Conservation (phyloP, 1,284 basidiomycete species). For the Ganoderma lucidum region DNA sequence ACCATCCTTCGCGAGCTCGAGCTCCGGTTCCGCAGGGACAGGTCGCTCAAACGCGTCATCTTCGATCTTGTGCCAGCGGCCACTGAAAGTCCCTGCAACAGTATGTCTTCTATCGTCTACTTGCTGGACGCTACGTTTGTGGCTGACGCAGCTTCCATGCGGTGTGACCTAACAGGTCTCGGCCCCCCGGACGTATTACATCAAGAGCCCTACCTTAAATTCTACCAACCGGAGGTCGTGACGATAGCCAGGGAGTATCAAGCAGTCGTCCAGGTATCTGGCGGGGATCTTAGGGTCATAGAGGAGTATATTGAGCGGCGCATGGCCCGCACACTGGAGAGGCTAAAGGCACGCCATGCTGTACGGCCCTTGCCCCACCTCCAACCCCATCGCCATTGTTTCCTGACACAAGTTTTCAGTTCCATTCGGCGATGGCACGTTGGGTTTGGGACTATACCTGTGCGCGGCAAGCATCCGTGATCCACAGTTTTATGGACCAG, state of each 20-base stretch:
- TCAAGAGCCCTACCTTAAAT: neutral
- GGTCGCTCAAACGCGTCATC: conserved; percentile 1
- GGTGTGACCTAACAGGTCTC: no score
- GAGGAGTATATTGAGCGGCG: neutral
- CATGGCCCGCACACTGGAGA: neutral
- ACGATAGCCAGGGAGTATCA: neutral
- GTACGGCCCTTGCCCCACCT: no score
- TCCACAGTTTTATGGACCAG: no score
- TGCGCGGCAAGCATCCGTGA: no score
- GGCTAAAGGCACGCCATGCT: neutral
- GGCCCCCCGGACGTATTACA: neutral
- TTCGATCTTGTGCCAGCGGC: conserved; percentile 5
- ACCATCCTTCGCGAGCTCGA: neutral
- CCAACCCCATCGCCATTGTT: no score
- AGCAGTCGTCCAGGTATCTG: neutral
- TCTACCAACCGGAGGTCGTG: conserved; percentile 12
- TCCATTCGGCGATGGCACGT: no score
- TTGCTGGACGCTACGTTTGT: no score
- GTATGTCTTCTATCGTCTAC: neutral
- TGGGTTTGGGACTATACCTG: no score
- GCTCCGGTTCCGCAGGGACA: conserved; percentile 1
- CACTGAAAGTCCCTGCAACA: neutral
- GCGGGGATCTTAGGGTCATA: neutral
- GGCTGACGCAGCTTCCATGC: no score
- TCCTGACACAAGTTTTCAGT: no score